Evolutionary conservation across 139 green algal species (phyloP).

Genomic region (Micractinium conductrix): DNA sequence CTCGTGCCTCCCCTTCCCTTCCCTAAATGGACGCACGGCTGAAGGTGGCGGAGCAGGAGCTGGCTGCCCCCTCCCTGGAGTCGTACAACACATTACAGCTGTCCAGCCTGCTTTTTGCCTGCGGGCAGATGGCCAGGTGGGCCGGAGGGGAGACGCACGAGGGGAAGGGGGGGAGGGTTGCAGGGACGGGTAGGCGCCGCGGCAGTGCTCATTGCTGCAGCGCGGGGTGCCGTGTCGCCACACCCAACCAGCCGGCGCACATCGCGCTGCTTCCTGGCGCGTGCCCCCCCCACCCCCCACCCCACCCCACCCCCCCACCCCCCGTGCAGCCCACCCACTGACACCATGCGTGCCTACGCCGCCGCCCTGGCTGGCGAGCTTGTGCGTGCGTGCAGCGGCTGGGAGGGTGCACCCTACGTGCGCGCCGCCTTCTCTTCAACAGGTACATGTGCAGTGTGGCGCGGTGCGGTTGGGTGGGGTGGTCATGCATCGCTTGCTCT

Average conservation of each 20-base stretch:
- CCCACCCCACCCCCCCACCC: too few relatives aligned
- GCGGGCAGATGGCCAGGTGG: conserved; percentile 24
- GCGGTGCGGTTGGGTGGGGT: too few relatives aligned
- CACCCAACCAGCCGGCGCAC: too few relatives aligned
- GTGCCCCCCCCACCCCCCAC: too few relatives aligned
- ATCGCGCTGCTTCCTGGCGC: not conserved
- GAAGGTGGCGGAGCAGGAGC: conserved; percentile 12
- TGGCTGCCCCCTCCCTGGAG: not conserved
- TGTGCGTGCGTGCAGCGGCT: not conserved
- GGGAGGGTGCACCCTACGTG: conserved; percentile 32
- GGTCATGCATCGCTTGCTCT: not conserved
- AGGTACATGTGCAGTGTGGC: not conserved
- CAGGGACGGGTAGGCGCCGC: too few relatives aligned
- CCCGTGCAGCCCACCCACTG: not conserved
- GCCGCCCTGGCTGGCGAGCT: conserved; percentile 12
- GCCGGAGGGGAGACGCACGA: not conserved
- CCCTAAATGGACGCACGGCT: too few relatives aligned
- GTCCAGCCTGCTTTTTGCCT: conserved; percentile 29
- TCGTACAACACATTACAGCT: conserved; percentile 42
- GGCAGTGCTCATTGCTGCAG: too few relatives aligned
- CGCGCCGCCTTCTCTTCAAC: too few relatives aligned
- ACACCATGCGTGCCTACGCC: not conserved
- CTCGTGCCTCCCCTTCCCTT: too few relatives aligned
- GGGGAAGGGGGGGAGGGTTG: too few relatives aligned
- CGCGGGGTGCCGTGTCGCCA: too few relatives aligned